Conservation (phyloP, 331 rosid genomes). For the Stylosanthes scabra region DNA sequence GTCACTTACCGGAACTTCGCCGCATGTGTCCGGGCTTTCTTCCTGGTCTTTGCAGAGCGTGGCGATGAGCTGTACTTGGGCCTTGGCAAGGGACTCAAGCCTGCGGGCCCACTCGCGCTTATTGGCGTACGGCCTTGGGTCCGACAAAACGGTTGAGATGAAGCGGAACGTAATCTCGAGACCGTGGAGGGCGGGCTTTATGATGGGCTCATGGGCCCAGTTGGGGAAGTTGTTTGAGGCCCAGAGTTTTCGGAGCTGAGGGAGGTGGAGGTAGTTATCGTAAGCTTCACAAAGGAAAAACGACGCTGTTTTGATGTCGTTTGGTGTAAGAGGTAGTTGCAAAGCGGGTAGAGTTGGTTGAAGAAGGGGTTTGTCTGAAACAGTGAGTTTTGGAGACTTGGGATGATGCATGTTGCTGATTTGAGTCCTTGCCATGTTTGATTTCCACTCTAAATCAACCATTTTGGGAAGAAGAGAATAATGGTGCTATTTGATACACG, state of each 20-base stretch:
- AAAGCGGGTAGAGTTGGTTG: constrained; percentile 41
- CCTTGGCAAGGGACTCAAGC: constrained; percentile 58
- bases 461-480: constrained; percentile 39
- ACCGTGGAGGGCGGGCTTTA: constrained; percentile 81
- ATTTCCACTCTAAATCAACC: constrained; percentile 81
- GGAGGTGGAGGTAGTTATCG: constrained; percentile 78
- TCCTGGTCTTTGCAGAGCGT: constrained; percentile 74
- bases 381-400: constrained; percentile 65
- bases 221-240: constrained; percentile 54
- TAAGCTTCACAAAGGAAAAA: constrained; percentile 61
- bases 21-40: constrained; percentile 49
- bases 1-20: constrained; percentile 64
- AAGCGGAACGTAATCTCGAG: constrained; percentile 86
- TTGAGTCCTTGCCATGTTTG: constrained; percentile 58
- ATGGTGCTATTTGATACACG: background rate
- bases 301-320: constrained; percentile 64
- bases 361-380: constrained; percentile 49
- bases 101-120: constrained; percentile 77
- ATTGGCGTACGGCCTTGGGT: constrained; percentile 74
- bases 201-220: constrained; percentile 72
- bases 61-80: constrained; percentile 69
- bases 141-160: constrained; percentile 61
- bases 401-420: constrained; percentile 51
- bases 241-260: constrained; percentile 72
- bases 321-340: constrained; percentile 43